Evolutionary conservation across 2,329 filamentous ascomycete species (phyloP).

Genomic region (Scopulariopsis brevicaulis): DNA sequence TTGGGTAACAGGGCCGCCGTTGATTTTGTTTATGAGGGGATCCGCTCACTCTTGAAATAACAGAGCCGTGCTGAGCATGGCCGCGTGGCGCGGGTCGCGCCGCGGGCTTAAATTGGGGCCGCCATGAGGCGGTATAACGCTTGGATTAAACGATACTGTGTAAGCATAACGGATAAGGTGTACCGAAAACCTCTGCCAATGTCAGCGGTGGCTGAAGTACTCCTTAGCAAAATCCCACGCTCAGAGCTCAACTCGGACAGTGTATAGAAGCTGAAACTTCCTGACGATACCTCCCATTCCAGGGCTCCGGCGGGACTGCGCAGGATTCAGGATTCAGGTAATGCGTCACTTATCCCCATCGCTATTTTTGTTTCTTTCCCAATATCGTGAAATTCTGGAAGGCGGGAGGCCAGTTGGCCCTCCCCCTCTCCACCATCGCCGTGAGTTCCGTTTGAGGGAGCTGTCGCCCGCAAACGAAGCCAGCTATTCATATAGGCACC

Average conservation of each 20-base stretch:
- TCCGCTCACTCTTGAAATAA: background rate
- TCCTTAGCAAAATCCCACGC: background rate
- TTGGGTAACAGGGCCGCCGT: background rate
- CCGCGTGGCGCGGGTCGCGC: background rate
- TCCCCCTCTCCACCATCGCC: too few relatives aligned
- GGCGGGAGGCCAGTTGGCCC: too few relatives aligned
- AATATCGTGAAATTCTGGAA: too few relatives aligned
- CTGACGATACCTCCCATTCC: too few relatives aligned
- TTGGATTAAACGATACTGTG: conserved; percentile 13
- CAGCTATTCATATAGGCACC: too few relatives aligned
- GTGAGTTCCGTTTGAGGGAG: too few relatives aligned
- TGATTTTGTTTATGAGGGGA: background rate
- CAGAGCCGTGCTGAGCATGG: background rate
- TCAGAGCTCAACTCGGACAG: background rate
- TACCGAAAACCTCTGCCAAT: background rate
- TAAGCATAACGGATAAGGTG: conserved; percentile 17
- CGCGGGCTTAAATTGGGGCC: background rate
- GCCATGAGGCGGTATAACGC: conserved; percentile 15
- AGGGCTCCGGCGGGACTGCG: too few relatives aligned
- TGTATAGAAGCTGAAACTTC: background rate
- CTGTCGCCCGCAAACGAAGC: too few relatives aligned
- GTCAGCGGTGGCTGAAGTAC: background rate
- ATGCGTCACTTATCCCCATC: too few relatives aligned
- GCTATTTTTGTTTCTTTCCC: too few relatives aligned
- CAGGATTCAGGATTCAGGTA: too few relatives aligned